Evolutionary conservation across 208 protist genomes (phyloP).

Genomic region (Naegleria lovaniensis): DNA sequence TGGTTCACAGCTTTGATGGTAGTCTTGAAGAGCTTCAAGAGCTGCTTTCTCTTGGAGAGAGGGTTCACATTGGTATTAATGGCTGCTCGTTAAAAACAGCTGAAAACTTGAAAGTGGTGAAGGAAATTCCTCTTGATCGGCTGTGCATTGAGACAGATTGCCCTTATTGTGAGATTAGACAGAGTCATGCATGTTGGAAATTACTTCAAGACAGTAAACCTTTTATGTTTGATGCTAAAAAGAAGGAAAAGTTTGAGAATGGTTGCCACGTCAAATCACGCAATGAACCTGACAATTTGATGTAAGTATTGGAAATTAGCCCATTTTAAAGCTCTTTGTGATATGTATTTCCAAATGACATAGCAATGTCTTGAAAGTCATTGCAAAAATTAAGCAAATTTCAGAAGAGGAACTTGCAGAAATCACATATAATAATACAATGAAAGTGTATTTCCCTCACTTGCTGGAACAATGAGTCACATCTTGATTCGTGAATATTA

Average conservation of each 20-base stretch:
- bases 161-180: conserved; percentile 83
- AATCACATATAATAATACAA: background rate
- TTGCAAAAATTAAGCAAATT: background rate
- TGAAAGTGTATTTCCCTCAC: background rate
- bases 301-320: conserved; percentile 18
- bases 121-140: conserved; percentile 64
- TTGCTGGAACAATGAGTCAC: background rate
- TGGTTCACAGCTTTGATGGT: conserved; percentile 90
- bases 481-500: too few species aligned
- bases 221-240: conserved; percentile 48
- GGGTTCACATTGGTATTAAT: conserved; percentile 78
- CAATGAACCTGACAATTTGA: conserved; percentile 48
- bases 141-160: conserved; percentile 89
- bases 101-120: conserved; percentile 72
- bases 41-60: conserved; percentile 58
- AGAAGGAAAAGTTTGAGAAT: conserved; percentile 47
- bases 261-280: conserved; percentile 43
- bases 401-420: background rate
- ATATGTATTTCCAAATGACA: too few species aligned
- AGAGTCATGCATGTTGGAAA: conserved; percentile 62
- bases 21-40: conserved; percentile 59
- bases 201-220: conserved; percentile 37
- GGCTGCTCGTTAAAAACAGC: conserved; percentile 84
- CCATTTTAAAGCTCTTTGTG: too few species aligned
- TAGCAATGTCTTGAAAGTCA: background rate